Percentiles rank a stretch among this genome's conserved stretches.
phyloP scores from a whole-genome alignment of 2,329 filamentous ascomycete species.

The Colletotrichum sp. region DNA sequence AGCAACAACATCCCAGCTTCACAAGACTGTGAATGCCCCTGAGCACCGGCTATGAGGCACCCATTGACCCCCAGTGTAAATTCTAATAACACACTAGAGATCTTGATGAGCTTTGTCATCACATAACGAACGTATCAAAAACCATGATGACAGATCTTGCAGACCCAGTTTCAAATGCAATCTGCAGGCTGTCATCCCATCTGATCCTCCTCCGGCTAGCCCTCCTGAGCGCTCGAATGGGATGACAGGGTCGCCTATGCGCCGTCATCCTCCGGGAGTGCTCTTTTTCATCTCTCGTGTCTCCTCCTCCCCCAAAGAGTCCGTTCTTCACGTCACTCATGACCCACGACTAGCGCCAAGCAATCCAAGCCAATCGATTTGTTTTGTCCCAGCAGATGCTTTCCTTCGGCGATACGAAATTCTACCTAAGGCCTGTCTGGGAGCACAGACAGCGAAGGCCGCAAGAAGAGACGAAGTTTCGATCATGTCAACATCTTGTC shows the following conservation, averaged over 20 bases:
- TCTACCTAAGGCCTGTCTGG: too few species aligned
- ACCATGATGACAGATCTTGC: neutral
- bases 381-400: too few species aligned
- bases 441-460: too few species aligned
- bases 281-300: too few species aligned
- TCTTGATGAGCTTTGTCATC: rapidly evolving
- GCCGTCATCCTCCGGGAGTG: neutral
- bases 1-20: neutral
- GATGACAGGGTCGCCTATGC: neutral
- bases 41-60: neutral
- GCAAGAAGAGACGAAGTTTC: too few species aligned
- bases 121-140: rapidly evolving
- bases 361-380: too few species aligned
- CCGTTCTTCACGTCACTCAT: too few species aligned
- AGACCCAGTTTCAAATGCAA: neutral
- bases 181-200: neutral
- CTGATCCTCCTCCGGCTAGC: neutral
- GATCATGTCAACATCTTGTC: too few species aligned
- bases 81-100: neutral
- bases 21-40: neutral
- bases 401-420: too few species aligned
- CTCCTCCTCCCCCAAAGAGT: too few species aligned
- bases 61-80: rapidly evolving
- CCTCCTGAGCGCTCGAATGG: neutral
- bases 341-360: too few species aligned